These are phyloP conservation scores for Schizosaccharomyces japonicus DNA, from an alignment of 805 yeast species.

Conservation along the genomic window DNA sequence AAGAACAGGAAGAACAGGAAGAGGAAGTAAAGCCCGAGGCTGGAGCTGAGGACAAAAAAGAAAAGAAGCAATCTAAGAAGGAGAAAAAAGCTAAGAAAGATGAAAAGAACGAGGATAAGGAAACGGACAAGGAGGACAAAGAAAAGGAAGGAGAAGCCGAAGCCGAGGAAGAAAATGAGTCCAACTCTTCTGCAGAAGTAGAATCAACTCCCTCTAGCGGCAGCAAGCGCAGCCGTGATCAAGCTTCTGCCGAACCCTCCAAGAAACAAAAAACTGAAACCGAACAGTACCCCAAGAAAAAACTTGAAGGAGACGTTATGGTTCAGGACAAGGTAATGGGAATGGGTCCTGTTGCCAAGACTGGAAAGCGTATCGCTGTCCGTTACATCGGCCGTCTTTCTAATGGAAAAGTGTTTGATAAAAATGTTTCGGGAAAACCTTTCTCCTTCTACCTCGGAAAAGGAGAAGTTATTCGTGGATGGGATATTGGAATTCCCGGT, in stretches of 20 bases:
- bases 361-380: constrained; percentile 77
- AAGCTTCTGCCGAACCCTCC: constrained; percentile 19
- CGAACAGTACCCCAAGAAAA: constrained; percentile 22
- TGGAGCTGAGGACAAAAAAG: constrained; percentile 1
- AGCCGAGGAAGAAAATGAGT: constrained; percentile 45
- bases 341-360: constrained; percentile 67
- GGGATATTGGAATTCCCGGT: constrained; percentile 96
- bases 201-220: constrained; percentile 75
- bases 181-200: constrained; percentile 64
- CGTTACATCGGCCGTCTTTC: constrained; percentile 93
- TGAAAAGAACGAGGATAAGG: constrained; percentile 9
- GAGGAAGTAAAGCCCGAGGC: constrained; percentile 7
- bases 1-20: constrained; percentile 9
- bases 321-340: constrained; percentile 84
- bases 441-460: constrained; percentile 73
- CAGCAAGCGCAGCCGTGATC: constrained; percentile 8
- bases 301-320: constrained; percentile 76
- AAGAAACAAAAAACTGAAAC: constrained; percentile 12
- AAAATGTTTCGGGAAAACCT: constrained; percentile 93
- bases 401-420: constrained; percentile 90
- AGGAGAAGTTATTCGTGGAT: constrained; percentile 84
- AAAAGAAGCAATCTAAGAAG: constrained; percentile 10
- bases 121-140: constrained; percentile 15
- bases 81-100: constrained; percentile 11
- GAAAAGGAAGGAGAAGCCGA: constrained; percentile 14